Percentiles rank a stretch among this genome's conserved stretches.
Conservation (phyloP, 176 grass and related monocot species). For the Musa troglodytarum region DNA sequence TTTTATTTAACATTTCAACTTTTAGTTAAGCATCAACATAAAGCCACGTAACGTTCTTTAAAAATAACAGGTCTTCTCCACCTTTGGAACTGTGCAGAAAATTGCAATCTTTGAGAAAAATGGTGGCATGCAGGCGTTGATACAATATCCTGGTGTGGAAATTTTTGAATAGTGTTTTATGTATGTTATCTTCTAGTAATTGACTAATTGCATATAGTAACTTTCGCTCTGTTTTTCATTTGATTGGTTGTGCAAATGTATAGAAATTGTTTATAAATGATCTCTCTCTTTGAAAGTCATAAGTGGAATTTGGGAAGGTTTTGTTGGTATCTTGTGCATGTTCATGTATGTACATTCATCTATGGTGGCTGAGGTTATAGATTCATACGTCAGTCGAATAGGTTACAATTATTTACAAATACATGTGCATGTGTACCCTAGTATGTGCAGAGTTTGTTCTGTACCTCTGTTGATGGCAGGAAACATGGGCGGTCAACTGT, state of each 20-base stretch:
- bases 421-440: too few relatives aligned
- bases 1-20: background rate
- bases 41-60: background rate
- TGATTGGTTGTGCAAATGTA: background rate
- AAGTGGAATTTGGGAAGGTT: background rate
- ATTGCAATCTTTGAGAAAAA: slow-evolving; percentile 99
- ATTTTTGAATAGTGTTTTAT: slow-evolving; percentile 2
- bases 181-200: slow-evolving; percentile 11
- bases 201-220: background rate
- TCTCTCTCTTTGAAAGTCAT: background rate
- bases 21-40: background rate
- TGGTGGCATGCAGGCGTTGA: slow-evolving; percentile 83
- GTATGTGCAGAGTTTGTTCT: too few relatives aligned
- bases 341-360: background rate
- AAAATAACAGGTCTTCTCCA: slow-evolving; percentile 73
- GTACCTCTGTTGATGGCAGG: too few relatives aligned
- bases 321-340: background rate
- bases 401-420: too few relatives aligned
- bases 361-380: too few relatives aligned
- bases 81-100: slow-evolving; percentile 85
- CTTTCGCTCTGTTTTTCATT: background rate
- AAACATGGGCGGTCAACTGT: too few relatives aligned
- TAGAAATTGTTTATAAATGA: background rate
- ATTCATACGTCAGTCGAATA: too few relatives aligned
- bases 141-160: slow-evolving; percentile 81